Evolutionary conservation across 2,329 filamentous ascomycete genomes (phyloP).

Genomic region (Apiospora rasikravindrae): DNA sequence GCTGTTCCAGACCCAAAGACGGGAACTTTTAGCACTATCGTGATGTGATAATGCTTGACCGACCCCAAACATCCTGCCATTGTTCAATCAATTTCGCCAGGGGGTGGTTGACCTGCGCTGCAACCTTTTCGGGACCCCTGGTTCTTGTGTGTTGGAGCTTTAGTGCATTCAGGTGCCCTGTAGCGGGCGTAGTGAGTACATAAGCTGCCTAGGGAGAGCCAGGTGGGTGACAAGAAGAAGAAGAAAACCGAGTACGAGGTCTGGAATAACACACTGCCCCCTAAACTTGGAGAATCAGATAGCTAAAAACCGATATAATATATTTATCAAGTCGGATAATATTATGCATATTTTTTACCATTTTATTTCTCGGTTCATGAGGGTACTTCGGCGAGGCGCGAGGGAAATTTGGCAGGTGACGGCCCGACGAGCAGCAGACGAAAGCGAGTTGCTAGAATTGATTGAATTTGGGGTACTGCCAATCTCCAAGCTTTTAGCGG

Average conservation of each 20-base stretch:
- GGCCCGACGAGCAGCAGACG: slow-evolving; percentile 8
- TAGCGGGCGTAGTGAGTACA: not conserved
- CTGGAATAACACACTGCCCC: too few species aligned
- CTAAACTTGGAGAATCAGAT: too few species aligned
- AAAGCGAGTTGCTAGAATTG: too few species aligned
- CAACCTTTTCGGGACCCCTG: slow-evolving; percentile 1
- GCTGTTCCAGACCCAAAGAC: not conserved
- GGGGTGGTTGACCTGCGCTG: slow-evolving; percentile 3
- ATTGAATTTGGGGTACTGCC: not conserved
- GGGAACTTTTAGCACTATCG: not conserved
- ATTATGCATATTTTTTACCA: too few species aligned
- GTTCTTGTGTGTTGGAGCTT: not conserved
- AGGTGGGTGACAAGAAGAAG: too few species aligned
- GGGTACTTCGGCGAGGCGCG: too few species aligned
- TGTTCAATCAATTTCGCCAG: not conserved
- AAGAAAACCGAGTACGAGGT: too few species aligned
- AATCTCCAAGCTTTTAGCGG: slow-evolving; percentile 5
- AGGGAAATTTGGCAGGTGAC: not conserved
- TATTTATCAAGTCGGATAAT: too few species aligned
- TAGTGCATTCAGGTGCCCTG: not conserved
- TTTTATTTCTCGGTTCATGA: too few species aligned
- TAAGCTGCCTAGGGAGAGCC: not conserved
- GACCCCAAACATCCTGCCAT: not conserved
- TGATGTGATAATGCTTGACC: slow-evolving; percentile 3
- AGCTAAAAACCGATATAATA: too few species aligned